Evolutionary conservation across 2,329 filamentous ascomycete species (phyloP), one percentile per base, ranked within the genome.

Genomic region (Nannizziopsis arthrosporioides): DNA sequence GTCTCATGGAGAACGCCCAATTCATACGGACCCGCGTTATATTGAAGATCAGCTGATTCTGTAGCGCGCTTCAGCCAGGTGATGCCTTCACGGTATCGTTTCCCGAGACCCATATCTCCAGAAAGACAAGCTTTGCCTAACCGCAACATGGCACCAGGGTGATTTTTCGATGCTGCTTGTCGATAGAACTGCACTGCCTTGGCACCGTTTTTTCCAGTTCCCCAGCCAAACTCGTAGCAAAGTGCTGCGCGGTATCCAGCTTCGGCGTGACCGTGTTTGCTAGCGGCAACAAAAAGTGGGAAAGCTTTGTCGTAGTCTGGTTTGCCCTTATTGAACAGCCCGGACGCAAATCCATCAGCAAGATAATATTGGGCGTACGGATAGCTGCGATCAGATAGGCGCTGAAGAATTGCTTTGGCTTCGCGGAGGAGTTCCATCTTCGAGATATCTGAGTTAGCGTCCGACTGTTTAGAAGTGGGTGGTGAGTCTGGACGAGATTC

Each of bases 171-270:
- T 1, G 92, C 89, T 8, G 89, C 85, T 53, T 84, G 82, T 47
- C 90, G 82, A 61, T 94, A 84, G 64, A 92, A 98, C 63, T 96
- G 89, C 1, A 93, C 85, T 38, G 92, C 90, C 68, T 95, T 95
- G 43, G 84, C 80, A 49, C 85, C 84, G 60, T 95, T 88, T 60
- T 87, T 87, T 49, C 87, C 81, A 59, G 84, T 93, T 36, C 92
- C 92, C 92, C 92, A 98, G 53, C 89, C 92, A 66, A 95, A 96
- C 66, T 98, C 92, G 69, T 96, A 96, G 70, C 89, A 95, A 48
- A 98, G 74, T 12, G 85, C 92, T 45, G 90, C 84, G 48, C 92
- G 84, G 67, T 95, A 98, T 32, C 83, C 89, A 49, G 92, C 92
- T 70, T 98, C 92, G 42, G 92, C 88, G 65, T 98, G 92, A 30